A percentile compares a stretch with the other conserved stretches of the same genome.
Evolutionary conservation across 208 protist species (phyloP).

Genomic region (Crithidia sp.): DNA sequence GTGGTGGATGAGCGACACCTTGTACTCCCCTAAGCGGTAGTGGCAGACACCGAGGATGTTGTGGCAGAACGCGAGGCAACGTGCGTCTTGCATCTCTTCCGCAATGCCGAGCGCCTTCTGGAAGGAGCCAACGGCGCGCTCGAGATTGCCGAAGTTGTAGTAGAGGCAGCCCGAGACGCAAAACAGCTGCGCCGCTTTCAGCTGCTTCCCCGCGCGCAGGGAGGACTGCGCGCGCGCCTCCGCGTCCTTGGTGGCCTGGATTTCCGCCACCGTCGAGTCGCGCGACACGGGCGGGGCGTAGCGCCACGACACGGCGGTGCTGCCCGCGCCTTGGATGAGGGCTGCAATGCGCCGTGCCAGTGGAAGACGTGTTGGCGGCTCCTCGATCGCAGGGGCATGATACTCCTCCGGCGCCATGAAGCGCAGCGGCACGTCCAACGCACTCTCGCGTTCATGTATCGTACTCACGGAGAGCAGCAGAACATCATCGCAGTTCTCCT

Average conservation of each 20-base stretch:
- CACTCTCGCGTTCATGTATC: conserved; percentile 58
- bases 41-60: conserved; percentile 87
- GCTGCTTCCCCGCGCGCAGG: conserved; percentile 54
- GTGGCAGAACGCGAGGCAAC: conserved; percentile 81
- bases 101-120: conserved; percentile 60
- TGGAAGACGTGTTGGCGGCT: conserved; percentile 63
- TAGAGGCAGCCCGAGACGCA: conserved; percentile 66
- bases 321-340: conserved; percentile 73
- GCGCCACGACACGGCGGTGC: conserved; percentile 59
- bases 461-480: conserved; percentile 52
- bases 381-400: conserved; percentile 64
- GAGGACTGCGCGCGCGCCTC: conserved; percentile 68
- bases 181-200: conserved; percentile 57
- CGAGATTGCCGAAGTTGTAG: conserved; percentile 88
- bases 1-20: conserved; percentile 81
- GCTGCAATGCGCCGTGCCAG: conserved; percentile 68
- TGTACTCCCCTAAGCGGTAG: conserved; percentile 73
- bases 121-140: conserved; percentile 62
- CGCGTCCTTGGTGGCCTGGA: conserved; percentile 62
- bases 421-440: conserved; percentile 82
- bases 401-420: conserved; percentile 79
- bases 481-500: conserved; percentile 51
- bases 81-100: conserved; percentile 51
- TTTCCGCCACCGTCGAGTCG: conserved; percentile 38
- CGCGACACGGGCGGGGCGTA: conserved; percentile 16